Base-by-base conservation (phyloP, 1,139 yeast species). In the Candida freyschussii region DNA sequence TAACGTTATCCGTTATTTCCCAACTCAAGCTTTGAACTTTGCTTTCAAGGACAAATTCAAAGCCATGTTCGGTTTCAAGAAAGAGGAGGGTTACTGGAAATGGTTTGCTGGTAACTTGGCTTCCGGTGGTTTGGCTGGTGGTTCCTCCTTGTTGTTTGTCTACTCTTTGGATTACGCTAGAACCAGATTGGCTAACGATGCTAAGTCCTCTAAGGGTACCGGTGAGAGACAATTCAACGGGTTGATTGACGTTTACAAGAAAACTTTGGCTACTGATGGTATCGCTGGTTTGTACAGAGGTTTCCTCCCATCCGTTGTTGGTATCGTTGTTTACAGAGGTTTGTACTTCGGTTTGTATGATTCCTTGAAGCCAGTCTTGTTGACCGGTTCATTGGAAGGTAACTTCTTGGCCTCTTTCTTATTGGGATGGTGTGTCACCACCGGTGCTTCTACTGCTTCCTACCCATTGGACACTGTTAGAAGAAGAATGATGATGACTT, bases 401-500 rank as follows among this genome's bases (percentile, higher is more conserved):
- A 65, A 67, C 57, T 78, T 79, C 78, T 60, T 75, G 47, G 86
- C 86, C 53, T 72, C 85, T 47, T 79, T 79, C 82, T 59, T 74
- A 57, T 73, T 79, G 59, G 87, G 86, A 60, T 79, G 87, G 87
- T 69, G 69, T 55, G 86, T 79, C 52, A 79, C 86, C 64, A 78
- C 83, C 49, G 79, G 78, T 67, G 82, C 87, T 53, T 79, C 86
- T 51, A 76, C 84, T 46, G 85, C 84, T 56, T 77, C 86, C 53
- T 79, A 79, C 73, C 87, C 87, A 63, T 75, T 79, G 62, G 87
- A 79, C 66, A 78, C 87, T 55, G 79, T 79, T 59, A 79, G 87
- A 75, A 79, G 87, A 75, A 78, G 87, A 72, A 80, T 79, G 87
- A 79, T 79, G 87, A 80, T 80, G 84, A 80, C 87, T 47, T 79